phyloP scores from a whole-genome alignment of 2,329 filamentous ascomycete genomes.

The Orbilia blumenaviensis region DNA sequence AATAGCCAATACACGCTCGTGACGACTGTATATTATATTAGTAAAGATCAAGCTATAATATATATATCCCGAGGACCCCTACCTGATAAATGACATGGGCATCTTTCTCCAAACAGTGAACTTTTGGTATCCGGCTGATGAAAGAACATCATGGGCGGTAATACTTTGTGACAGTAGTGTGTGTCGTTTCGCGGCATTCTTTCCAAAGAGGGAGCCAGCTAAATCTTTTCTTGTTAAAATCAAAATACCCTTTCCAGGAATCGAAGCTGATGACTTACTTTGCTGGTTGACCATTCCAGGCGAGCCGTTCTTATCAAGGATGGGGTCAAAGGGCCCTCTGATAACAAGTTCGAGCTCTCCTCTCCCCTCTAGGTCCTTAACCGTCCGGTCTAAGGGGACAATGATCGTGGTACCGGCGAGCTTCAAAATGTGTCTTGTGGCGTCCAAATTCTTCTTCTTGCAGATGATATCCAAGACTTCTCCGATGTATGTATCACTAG shows the following conservation, averaged over 20 bases:
- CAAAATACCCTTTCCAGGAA: too few species aligned
- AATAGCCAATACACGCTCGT: slow-evolving; percentile 79
- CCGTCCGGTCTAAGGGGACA: slow-evolving; percentile 75
- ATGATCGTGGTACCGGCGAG: slow-evolving; percentile 74
- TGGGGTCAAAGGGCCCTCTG: slow-evolving; percentile 79
- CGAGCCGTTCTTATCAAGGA: slow-evolving; percentile 49
- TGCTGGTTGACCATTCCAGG: slow-evolving; percentile 48
- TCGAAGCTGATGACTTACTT: slow-evolving; percentile 18
- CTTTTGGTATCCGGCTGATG: slow-evolving; percentile 69
- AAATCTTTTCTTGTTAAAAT: too few species aligned
- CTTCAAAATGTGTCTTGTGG: slow-evolving; percentile 80
- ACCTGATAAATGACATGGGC: slow-evolving; percentile 76
- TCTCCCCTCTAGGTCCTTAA: slow-evolving; percentile 79
- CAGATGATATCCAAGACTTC: slow-evolving; percentile 83
- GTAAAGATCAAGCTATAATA: neutral
- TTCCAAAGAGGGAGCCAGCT: slow-evolving; percentile 49
- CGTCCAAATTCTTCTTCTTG: slow-evolving; percentile 79
- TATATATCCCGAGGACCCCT: neutral
- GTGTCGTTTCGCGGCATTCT: slow-evolving; percentile 20
- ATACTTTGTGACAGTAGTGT: slow-evolving; percentile 44
- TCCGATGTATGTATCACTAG: slow-evolving; percentile 82
- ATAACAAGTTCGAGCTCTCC: slow-evolving; percentile 79
- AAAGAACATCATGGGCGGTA: slow-evolving; percentile 53
- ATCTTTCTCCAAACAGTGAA: slow-evolving; percentile 85
- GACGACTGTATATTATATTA: slow-evolving; percentile 46